Conservation (phyloP, 345 rosid species). For the Ricinus communis region DNA sequence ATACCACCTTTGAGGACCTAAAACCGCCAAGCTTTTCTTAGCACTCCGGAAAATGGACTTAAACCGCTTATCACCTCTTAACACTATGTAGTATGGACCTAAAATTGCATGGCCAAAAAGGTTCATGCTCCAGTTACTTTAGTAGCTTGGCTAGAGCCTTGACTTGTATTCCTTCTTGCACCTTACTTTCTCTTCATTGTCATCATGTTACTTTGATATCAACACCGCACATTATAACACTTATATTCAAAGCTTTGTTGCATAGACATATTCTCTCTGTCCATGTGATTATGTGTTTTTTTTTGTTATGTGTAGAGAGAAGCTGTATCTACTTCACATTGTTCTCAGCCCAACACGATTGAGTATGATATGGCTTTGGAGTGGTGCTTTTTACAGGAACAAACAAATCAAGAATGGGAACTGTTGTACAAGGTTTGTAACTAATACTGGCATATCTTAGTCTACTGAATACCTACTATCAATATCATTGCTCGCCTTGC, state of each 20-base stretch:
- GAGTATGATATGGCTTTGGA: constrained; percentile 89
- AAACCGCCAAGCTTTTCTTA: not conserved
- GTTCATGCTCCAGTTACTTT: not conserved
- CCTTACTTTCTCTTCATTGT: not conserved
- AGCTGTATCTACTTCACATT: constrained; percentile 84
- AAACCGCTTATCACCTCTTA: not conserved
- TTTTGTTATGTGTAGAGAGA: constrained; percentile 46
- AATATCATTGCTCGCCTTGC: not conserved
- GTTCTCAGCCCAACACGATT: constrained; percentile 79
- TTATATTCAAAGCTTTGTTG: too few relatives aligned
- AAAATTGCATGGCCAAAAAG: not conserved
- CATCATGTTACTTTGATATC: not conserved
- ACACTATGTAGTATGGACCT: not conserved
- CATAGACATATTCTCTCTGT: too few relatives aligned
- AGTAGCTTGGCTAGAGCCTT: not conserved
- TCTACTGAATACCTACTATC: not conserved
- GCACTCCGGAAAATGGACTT: too few relatives aligned
- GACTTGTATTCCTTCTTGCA: not conserved
- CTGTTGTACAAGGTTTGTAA: constrained; percentile 44
- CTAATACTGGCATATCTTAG: not conserved
- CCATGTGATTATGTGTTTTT: not conserved
- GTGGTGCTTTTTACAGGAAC: constrained; percentile 65
- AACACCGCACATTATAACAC: not conserved
- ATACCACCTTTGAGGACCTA: not conserved
- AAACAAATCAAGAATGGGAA: constrained; percentile 37